A percentile compares a stretch with the other conserved stretches of the same genome.
Evolutionary conservation across 75 land plant species (phyloP).

Genomic region (Cryptomeria japonica): DNA sequence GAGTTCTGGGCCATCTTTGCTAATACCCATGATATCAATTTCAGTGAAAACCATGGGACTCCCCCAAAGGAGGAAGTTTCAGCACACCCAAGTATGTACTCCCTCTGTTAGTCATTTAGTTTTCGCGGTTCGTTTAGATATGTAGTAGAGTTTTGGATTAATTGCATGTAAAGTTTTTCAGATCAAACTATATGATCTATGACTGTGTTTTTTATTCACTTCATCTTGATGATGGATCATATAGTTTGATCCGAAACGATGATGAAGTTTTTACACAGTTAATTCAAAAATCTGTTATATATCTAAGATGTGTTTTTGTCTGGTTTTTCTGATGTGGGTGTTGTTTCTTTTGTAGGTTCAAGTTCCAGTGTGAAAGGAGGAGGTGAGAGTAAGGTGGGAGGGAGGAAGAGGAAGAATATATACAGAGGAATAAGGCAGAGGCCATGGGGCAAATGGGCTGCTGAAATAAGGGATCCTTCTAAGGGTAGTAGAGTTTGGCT

Average conservation of each 20-base stretch:
- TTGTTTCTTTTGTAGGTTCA: neutral
- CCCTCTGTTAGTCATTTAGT: too few species aligned
- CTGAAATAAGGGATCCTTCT: neutral
- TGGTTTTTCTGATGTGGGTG: neutral
- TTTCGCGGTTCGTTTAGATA: too few species aligned
- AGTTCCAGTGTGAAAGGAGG: neutral
- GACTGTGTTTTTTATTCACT: too few species aligned
- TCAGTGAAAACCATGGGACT: neutral
- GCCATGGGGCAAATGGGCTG: constrained; percentile 6
- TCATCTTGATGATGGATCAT: too few species aligned
- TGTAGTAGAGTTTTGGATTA: too few species aligned
- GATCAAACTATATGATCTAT: too few species aligned
- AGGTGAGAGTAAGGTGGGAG: neutral
- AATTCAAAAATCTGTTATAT: too few species aligned
- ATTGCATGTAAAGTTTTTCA: too few species aligned
- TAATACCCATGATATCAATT: neutral
- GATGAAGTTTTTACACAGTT: too few species aligned
- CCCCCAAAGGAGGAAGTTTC: neutral
- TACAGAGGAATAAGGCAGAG: constrained; percentile 1
- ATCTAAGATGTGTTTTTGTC: neutral
- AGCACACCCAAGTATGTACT: neutral
- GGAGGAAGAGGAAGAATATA: neutral
- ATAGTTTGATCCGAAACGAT: too few species aligned
- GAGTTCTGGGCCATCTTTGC: neutral
- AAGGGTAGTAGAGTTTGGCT: neutral